These are phyloP conservation scores for Coemansia sp. DNA, from an alignment of 192 early-diverging fungal genomes.

Conservation along the genomic window DNA sequence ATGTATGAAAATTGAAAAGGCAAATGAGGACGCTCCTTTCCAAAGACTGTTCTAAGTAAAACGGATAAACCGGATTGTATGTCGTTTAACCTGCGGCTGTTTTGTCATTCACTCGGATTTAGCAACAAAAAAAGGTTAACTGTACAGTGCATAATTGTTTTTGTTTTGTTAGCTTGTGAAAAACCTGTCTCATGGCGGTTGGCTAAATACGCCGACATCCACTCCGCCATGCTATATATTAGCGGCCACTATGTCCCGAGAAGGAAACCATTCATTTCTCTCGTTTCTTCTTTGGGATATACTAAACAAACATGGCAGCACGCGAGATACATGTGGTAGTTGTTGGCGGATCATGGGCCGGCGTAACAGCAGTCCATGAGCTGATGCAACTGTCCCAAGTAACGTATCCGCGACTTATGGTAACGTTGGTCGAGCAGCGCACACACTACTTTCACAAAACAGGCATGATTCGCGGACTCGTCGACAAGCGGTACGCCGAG, in stretches of 20 bases:
- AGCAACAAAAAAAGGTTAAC: not conserved
- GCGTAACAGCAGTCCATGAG: conserved; percentile 52
- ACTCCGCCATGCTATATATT: not conserved
- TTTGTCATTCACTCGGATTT: conserved; percentile 1
- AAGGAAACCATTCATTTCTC: not conserved
- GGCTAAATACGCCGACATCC: not conserved
- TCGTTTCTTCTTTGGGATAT: not conserved
- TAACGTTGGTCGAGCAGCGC: conserved; percentile 59
- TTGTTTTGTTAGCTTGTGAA: not conserved
- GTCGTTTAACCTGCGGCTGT: not conserved
- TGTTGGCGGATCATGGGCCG: conserved; percentile 59
- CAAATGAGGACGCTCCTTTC: no score
- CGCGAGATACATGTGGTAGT: conserved; percentile 55
- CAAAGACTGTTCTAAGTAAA: no score
- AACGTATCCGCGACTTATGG: conserved; percentile 32
- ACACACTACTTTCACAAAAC: conserved; percentile 60
- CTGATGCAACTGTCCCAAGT: conserved; percentile 31
- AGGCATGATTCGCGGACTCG: conserved; percentile 56
- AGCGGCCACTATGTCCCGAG: not conserved
- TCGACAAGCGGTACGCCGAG: conserved; percentile 50
- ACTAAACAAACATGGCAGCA: conserved; percentile 15
- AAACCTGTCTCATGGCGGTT: not conserved
- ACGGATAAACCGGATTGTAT: not conserved
- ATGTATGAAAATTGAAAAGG: no score
- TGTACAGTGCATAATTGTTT: not conserved